A percentile compares a stretch with the other conserved stretches of the same genome.
phyloP scores from a whole-genome alignment of 495 filamentous ascomycete species.

The Echria macrotheca region DNA sequence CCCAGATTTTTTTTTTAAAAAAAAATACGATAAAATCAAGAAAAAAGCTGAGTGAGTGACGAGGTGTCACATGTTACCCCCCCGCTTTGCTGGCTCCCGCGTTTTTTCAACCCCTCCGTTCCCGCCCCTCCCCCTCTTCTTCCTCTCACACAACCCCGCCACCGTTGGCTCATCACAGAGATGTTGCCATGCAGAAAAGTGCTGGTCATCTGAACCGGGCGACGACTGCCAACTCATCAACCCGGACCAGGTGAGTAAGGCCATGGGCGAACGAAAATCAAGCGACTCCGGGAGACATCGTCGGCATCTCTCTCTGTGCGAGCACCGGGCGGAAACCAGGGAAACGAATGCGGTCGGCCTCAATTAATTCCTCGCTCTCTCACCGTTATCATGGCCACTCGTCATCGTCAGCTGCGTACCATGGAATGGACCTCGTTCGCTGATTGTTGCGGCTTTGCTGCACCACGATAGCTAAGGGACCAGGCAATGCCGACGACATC shows the following conservation, averaged over 20 bases:
- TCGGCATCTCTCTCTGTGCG: background rate
- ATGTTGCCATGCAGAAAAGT: too few relatives aligned
- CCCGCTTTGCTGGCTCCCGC: background rate
- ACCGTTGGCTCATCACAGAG: constrained; percentile 5
- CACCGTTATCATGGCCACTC: too few relatives aligned
- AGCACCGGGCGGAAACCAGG: background rate
- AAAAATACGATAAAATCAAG: background rate
- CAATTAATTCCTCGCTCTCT: too few relatives aligned
- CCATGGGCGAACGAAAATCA: constrained; percentile 8
- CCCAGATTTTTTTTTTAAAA: background rate
- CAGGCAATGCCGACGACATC: too few relatives aligned
- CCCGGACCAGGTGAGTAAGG: constrained; percentile 21
- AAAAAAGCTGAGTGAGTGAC: background rate
- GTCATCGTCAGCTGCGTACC: background rate
- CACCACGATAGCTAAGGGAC: too few relatives aligned
- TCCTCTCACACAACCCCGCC: constrained; percentile 2
- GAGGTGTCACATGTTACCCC: constrained; percentile 1
- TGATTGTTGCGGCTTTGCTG: too few relatives aligned
- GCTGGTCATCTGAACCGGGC: constrained; percentile 21
- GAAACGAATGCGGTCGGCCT: background rate
- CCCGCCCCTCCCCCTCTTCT: constrained; percentile 9
- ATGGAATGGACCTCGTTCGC: background rate
- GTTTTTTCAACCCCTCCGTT: constrained; percentile 1
- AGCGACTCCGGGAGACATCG: background rate
- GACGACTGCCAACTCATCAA: constrained; percentile 29